Percentiles rank a stretch among this genome's conserved stretches.
These are phyloP conservation scores for Psilocybe sp. DNA, from an alignment of 768 basidiomycete genomes.

Conservation along the genomic window DNA sequence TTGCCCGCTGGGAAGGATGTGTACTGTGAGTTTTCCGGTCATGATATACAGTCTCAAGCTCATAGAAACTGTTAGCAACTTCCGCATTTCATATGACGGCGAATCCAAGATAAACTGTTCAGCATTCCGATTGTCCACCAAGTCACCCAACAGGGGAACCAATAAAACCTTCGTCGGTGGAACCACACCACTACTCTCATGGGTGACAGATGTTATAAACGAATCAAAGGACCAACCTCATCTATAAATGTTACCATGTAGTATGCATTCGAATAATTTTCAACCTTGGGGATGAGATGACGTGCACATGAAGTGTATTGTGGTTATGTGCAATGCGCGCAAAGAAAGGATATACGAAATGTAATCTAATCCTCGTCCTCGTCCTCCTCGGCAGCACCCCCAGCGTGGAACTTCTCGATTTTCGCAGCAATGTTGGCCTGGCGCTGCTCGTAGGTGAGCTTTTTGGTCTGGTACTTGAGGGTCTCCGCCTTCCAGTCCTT, in stretches of 20 bases:
- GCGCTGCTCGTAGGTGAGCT: constrained; percentile 76
- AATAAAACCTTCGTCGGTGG: constrained; percentile 39
- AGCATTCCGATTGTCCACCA: constrained; percentile 50
- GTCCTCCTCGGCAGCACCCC: constrained; percentile 52
- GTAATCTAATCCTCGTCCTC: constrained; percentile 64
- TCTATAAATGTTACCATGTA: background rate
- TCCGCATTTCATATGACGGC: constrained; percentile 52
- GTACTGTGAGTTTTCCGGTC: constrained; percentile 54
- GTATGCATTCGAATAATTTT: too few species aligned
- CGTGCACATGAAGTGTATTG: background rate
- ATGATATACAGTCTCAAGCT: background rate
- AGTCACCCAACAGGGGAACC: constrained; percentile 36
- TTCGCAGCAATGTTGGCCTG: constrained; percentile 78
- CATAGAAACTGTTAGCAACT: constrained; percentile 45
- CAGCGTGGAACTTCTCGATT: constrained; percentile 87
- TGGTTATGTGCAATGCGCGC: constrained; percentile 9
- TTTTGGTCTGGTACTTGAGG: constrained; percentile 63
- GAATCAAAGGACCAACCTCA: constrained; percentile 5
- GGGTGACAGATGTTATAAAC: constrained; percentile 50
- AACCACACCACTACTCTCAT: constrained; percentile 39
- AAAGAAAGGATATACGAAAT: constrained; percentile 10
- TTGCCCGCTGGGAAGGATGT: constrained; percentile 80
- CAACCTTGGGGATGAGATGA: background rate
- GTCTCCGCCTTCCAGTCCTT: constrained; percentile 90
- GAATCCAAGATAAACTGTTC: constrained; percentile 52